Conservation (phyloP, 371 early-diverging fungal species). For the Polyrhizophydium stewartii region DNA sequence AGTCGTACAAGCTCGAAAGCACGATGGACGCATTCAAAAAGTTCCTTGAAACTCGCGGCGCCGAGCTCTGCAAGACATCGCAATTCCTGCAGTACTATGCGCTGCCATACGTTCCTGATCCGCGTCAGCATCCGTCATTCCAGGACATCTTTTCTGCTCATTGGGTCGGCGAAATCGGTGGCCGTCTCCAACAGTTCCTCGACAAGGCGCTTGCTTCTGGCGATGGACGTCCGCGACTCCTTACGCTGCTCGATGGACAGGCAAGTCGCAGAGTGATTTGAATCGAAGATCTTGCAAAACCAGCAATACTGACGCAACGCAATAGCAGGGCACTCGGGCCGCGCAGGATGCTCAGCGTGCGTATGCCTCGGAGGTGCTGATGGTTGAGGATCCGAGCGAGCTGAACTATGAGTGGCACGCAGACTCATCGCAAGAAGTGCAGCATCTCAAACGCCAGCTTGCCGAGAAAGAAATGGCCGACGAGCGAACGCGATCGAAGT, state of each 20-base stretch:
- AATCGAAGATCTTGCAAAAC: too few relatives aligned
- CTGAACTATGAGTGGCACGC: too few relatives aligned
- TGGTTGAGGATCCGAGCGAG: too few relatives aligned
- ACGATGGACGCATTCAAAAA: slow-evolving; percentile 42
- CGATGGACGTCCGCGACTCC: too few relatives aligned
- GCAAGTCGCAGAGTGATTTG: too few relatives aligned
- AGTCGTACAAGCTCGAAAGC: neutral
- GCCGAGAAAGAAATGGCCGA: neutral
- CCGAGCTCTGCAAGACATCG: slow-evolving; percentile 35
- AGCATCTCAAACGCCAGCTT: neutral
- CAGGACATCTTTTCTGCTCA: slow-evolving; percentile 27
- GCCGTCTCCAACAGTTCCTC: slow-evolving; percentile 24
- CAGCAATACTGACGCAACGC: too few relatives aligned
- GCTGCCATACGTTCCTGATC: slow-evolving; percentile 51
- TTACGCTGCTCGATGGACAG: too few relatives aligned
- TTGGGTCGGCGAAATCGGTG: slow-evolving; percentile 26
- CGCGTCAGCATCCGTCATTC: slow-evolving; percentile 45
- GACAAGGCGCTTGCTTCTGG: slow-evolving; percentile 22
- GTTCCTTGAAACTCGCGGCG: slow-evolving; percentile 45
- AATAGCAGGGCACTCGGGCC: too few relatives aligned
- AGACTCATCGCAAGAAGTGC: too few relatives aligned
- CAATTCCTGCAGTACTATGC: slow-evolving; percentile 50
- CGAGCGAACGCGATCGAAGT: neutral
- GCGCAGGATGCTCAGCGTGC: too few relatives aligned
- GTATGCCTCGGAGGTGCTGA: too few relatives aligned